Base-by-base conservation (phyloP, 2,329 filamentous ascomycete genomes). In the Bretziella fagacearum region DNA sequence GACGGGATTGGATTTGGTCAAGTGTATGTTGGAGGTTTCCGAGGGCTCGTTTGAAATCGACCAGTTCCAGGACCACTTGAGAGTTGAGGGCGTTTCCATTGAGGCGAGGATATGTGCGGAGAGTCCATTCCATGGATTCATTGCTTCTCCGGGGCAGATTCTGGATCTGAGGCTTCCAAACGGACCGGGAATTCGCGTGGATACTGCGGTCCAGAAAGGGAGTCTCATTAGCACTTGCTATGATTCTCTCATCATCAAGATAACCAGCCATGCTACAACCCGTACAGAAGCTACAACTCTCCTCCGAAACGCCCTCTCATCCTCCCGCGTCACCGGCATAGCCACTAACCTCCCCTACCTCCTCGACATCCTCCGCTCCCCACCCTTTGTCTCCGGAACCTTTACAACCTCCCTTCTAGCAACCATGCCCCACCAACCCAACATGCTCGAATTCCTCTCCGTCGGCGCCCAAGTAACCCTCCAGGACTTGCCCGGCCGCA, bases 81-180 rank as follows among this genome's bases (percentile, higher is more conserved):
- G 51, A 36, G 81, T 81, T 53, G 67, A 65, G 47, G 77, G 78
- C 0, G 74, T 78, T 57, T 77, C 77, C 0, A 80, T 84, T 50
- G 80, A 84, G 58, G 79, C 77, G 18, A 65, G 80, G 47, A 80
- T 84, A 48, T 84, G 84, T 58, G 80, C 79, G 2, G 80, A 84
- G 55, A 81, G 81, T 51, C 79, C 79, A 4, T 71, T 56, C 18
- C 54, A 55, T 39, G 75, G 77, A 51, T 84, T 83, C 58, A 73
- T 79, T 4, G 79, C 80, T 0, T 74, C 79, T 51, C 80, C 78
- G 1, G 79, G 79, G 7, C 68, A 65, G n/a, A 63, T 84, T 0
- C 58, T 77, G 3, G 74, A 82, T 54, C 67, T 83, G 8, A 67
- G 67, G 39, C 74, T 71, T 7, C 79, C 78, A 0, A 57, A 22